Conservation (phyloP, 768 basidiomycete genomes). For the Pleurotus ostreatus region DNA sequence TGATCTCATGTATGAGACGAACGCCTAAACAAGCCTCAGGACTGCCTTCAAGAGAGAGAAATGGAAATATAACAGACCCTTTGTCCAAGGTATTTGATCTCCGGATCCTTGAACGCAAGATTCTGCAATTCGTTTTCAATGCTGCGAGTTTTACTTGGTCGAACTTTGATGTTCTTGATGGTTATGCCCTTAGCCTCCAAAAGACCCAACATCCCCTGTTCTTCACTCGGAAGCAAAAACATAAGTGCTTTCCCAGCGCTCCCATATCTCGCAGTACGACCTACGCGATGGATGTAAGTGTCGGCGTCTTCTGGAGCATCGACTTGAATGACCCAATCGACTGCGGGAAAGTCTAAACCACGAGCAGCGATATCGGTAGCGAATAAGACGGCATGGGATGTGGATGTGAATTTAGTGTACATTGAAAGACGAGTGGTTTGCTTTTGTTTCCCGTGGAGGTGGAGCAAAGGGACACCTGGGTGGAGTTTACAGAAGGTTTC, state of each 20-base stretch:
- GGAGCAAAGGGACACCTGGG: slow-evolving; percentile 88
- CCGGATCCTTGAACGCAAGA: slow-evolving; percentile 90
- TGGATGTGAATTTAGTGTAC: slow-evolving; percentile 80
- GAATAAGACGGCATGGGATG: slow-evolving; percentile 81
- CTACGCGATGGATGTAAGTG: slow-evolving; percentile 96
- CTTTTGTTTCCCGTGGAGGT: slow-evolving; percentile 95
- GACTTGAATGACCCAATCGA: slow-evolving; percentile 95
- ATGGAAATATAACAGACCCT: slow-evolving; percentile 49
- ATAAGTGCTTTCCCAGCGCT: slow-evolving; percentile 83
- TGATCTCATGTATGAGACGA: slow-evolving; percentile 93
- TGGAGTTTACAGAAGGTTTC: slow-evolving; percentile 96
- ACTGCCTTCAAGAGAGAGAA: neutral
- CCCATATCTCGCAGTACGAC: slow-evolving; percentile 91
- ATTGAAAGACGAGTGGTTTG: slow-evolving; percentile 82
- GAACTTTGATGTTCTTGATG: slow-evolving; percentile 81
- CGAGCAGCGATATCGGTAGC: slow-evolving; percentile 97
- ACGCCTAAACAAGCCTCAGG: slow-evolving; percentile 52
- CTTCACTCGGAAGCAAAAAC: slow-evolving; percentile 85
- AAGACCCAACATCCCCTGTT: slow-evolving; percentile 80
- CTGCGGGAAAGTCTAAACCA: slow-evolving; percentile 92
- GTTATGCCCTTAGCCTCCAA: slow-evolving; percentile 70
- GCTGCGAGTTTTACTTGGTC: slow-evolving; percentile 78
- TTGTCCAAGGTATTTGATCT: slow-evolving; percentile 96
- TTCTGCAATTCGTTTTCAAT: slow-evolving; percentile 89
- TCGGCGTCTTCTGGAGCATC: slow-evolving; percentile 97